Conservation (phyloP, 257 asterid species). For the Solanum piurae region DNA sequence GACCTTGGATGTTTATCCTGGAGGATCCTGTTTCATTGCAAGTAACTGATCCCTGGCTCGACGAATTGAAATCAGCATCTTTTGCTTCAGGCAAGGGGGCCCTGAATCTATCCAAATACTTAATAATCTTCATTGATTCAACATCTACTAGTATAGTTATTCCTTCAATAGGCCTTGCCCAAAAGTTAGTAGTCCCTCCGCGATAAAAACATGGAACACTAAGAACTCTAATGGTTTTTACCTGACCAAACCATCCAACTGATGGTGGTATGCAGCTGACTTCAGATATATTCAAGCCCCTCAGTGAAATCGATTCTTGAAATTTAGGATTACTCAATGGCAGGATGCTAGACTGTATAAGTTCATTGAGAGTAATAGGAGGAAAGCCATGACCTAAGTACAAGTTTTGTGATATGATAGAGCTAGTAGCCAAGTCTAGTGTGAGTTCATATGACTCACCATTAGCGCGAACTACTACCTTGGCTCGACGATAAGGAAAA, state of each 20-base stretch:
- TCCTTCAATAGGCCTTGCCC: slow-evolving; percentile 66
- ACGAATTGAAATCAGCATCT: slow-evolving; percentile 36
- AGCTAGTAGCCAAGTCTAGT: slow-evolving; percentile 24
- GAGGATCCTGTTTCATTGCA: slow-evolving; percentile 20
- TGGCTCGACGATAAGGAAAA: slow-evolving; percentile 36
- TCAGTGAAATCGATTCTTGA: slow-evolving; percentile 32
- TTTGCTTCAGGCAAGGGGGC: slow-evolving; percentile 33
- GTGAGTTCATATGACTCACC: slow-evolving; percentile 31
- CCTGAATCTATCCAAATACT: slow-evolving; percentile 24
- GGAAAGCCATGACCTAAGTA: slow-evolving; percentile 47
- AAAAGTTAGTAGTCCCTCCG: slow-evolving; percentile 45
- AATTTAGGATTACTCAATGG: slow-evolving; percentile 22
- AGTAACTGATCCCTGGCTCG: slow-evolving; percentile 10
- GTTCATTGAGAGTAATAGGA: slow-evolving; percentile 38
- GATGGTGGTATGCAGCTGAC: slow-evolving; percentile 49
- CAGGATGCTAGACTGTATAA: slow-evolving; percentile 28
- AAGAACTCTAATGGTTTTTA: slow-evolving; percentile 26
- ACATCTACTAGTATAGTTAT: slow-evolving; percentile 36
- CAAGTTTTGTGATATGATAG: slow-evolving; percentile 24
- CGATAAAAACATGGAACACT: slow-evolving; percentile 48
- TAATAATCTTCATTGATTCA: slow-evolving; percentile 28
- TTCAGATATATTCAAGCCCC: slow-evolving; percentile 56
- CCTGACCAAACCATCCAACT: slow-evolving; percentile 70
- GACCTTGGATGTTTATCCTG: slow-evolving; percentile 17
- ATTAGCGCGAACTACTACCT: slow-evolving; percentile 26